Conservation (phyloP, 352 stramenopile genomes). For the Globisporangium middletonii region DNA sequence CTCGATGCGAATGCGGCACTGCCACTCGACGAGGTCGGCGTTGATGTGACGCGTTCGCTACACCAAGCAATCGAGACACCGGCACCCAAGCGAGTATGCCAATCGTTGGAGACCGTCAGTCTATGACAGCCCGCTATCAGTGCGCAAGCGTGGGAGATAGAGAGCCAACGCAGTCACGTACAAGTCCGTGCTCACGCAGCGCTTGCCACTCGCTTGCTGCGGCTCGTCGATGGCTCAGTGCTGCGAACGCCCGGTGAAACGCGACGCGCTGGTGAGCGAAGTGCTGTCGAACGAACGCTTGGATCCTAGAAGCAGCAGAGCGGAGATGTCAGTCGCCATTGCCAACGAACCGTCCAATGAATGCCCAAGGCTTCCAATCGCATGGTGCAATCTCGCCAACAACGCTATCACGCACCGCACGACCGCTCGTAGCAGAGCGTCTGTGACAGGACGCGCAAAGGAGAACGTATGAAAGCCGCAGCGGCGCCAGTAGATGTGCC, state of each 20-base stretch:
- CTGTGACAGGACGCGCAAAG: slow-evolving; percentile 10
- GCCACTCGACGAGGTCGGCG: slow-evolving; percentile 24
- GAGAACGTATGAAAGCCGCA: slow-evolving; percentile 20
- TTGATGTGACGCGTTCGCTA: slow-evolving; percentile 12
- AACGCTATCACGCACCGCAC: slow-evolving; percentile 9
- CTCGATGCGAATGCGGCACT: slow-evolving; percentile 24
- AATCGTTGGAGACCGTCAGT: too few relatives aligned
- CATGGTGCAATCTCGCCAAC: background rate
- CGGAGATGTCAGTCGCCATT: too few relatives aligned
- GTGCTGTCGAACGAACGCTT: slow-evolving; percentile 15
- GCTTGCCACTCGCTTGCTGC: slow-evolving; percentile 9
- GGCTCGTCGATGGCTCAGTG: slow-evolving; percentile 2
- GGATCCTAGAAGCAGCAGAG: slow-evolving; percentile 11
- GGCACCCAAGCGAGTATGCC: background rate
- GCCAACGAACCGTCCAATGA: background rate
- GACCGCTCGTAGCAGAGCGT: slow-evolving; percentile 4
- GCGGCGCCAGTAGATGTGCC: slow-evolving; percentile 20
- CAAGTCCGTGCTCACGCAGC: slow-evolving; percentile 5
- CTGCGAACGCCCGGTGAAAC: slow-evolving; percentile 2
- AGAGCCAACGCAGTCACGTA: background rate
- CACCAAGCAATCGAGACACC: background rate
- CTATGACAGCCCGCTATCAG: too few relatives aligned
- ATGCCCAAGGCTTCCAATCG: too few relatives aligned
- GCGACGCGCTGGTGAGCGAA: slow-evolving; percentile 5
- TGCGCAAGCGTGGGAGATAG: background rate